Evolutionary conservation across 495 filamentous ascomycete genomes (phyloP).

Genomic region (Lophiostoma macrostomum): DNA sequence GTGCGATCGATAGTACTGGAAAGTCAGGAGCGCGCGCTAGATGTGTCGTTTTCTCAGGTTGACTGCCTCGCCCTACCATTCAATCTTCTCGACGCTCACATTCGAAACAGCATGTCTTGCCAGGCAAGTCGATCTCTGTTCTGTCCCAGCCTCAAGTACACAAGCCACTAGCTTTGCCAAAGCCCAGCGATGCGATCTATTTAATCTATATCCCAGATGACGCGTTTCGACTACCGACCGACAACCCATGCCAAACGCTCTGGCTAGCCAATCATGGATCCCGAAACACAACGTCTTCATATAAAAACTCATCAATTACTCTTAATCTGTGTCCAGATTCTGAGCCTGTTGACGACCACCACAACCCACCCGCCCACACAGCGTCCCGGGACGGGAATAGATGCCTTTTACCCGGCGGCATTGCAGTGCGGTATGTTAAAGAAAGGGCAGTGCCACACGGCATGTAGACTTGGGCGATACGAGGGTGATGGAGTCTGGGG

Average conservation of each 20-base stretch:
- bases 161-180: too few species aligned
- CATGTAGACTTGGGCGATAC: conserved; percentile 6
- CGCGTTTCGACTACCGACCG: conserved; percentile 15
- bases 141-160: too few species aligned
- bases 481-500: conserved; percentile 8
- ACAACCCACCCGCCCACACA: too few species aligned
- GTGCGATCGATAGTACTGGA: too few species aligned
- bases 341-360: neutral
- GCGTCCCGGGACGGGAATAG: too few species aligned
- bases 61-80: too few species aligned
- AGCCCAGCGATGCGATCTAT: too few species aligned
- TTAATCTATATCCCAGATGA: conserved; percentile 14
- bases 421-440: neutral
- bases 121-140: too few species aligned
- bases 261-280: neutral
- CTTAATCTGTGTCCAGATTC: neutral
- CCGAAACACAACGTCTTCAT: conserved; percentile 7
- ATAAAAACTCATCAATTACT: conserved; percentile 13
- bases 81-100: too few species aligned
- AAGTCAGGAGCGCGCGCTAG: too few species aligned
- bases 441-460: neutral
- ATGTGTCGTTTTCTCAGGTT: too few species aligned
- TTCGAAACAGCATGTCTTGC: too few species aligned
- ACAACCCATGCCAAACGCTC: neutral
- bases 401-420: conserved; percentile 25